Conservation (phyloP, 129 eudicot genomes). For the Solidago caesia region DNA sequence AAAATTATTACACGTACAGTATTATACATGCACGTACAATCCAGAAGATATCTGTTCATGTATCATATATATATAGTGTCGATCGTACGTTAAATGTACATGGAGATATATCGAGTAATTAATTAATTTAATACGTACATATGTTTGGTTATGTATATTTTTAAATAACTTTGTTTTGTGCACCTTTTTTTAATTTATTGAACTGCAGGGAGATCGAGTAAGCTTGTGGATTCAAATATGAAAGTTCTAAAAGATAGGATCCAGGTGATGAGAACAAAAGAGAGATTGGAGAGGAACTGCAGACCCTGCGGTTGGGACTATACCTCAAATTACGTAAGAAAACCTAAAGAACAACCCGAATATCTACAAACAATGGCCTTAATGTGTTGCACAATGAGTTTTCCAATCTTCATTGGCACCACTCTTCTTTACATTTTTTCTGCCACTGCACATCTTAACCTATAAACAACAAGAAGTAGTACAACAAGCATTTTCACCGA, state of each 20-base stretch:
- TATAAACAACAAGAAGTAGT: neutral
- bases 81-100: too few species aligned
- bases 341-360: constrained; percentile 18
- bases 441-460: constrained; percentile 33
- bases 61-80: too few species aligned
- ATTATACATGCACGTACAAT: too few species aligned
- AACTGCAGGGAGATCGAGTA: constrained; percentile 31
- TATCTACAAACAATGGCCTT: constrained; percentile 23
- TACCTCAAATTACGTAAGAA: constrained; percentile 13
- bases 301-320: constrained; percentile 30
- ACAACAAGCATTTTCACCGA: too few species aligned
- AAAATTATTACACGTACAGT: too few species aligned
- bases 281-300: constrained; percentile 30
- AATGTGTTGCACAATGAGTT: constrained; percentile 35
- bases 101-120: too few species aligned
- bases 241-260: constrained; percentile 35
- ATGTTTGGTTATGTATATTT: neutral
- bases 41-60: too few species aligned
- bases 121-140: too few species aligned
- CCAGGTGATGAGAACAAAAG: constrained; percentile 31
- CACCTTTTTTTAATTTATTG: neutral
- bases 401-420: constrained; percentile 31
- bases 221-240: constrained; percentile 38
- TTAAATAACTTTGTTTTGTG: neutral
- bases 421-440: constrained; percentile 40